Percentiles rank a stretch among this genome's conserved stretches.
Evolutionary conservation across 371 early-diverging fungal species (phyloP).

Genomic region (Mucor mucedo): DNA sequence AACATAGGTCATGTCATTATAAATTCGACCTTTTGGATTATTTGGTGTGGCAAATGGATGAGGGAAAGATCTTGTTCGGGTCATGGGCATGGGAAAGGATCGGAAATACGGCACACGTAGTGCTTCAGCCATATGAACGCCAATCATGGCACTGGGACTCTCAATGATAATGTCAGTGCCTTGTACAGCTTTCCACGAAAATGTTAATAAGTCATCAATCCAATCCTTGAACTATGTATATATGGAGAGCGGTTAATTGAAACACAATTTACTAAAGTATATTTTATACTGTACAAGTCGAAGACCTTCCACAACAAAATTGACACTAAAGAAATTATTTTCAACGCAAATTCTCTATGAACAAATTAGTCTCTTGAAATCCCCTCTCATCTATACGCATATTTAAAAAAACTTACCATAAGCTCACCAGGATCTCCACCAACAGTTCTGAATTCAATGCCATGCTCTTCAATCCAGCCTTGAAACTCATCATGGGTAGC

Average conservation of each 20-base stretch:
- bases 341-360: conserved; percentile 75
- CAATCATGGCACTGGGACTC: conserved; percentile 80
- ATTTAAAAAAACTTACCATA: conserved; percentile 45
- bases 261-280: background rate
- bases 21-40: conserved; percentile 66
- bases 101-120: conserved; percentile 75
- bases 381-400: background rate
- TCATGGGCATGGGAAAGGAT: conserved; percentile 86
- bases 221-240: conserved; percentile 68
- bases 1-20: conserved; percentile 83
- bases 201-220: conserved; percentile 72
- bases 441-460: conserved; percentile 75
- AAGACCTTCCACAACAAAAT: conserved; percentile 71
- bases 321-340: conserved; percentile 75
- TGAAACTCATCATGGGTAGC: conserved; percentile 80
- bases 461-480: conserved; percentile 77
- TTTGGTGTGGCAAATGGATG: conserved; percentile 83
- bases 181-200: conserved; percentile 78
- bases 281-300: conserved; percentile 38
- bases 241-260: background rate
- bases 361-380: background rate
- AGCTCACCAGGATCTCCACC: conserved; percentile 76
- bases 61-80: conserved; percentile 78
- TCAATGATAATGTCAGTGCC: conserved; percentile 79
- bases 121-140: conserved; percentile 81